phyloP scores from a whole-genome alignment of 2,329 filamentous ascomycete genomes.

The Scedosporium dehoogii region DNA sequence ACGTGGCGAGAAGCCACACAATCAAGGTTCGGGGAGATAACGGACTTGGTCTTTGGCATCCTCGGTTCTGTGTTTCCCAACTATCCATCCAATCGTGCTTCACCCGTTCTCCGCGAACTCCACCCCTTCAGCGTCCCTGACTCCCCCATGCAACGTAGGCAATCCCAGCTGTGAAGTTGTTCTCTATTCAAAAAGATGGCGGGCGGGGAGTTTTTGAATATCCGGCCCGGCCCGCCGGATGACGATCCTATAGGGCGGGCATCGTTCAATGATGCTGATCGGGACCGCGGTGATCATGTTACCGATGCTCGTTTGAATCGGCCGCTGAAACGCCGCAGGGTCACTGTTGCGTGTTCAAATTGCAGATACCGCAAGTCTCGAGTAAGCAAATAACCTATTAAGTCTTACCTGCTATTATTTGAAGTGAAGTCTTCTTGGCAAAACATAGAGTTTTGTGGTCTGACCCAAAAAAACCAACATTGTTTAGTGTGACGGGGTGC shows the following conservation, averaged over 20 bases:
- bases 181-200: not conserved
- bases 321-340: not conserved
- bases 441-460: not conserved
- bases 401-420: too few relatives aligned
- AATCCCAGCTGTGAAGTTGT: too few relatives aligned
- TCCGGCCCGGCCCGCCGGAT: not conserved
- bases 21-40: too few relatives aligned
- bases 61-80: too few relatives aligned
- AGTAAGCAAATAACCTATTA: not conserved
- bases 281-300: not conserved
- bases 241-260: not conserved
- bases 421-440: not conserved
- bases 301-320: not conserved
- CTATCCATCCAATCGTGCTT: too few relatives aligned
- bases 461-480: not conserved
- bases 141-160: too few relatives aligned
- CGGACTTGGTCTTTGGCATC: too few relatives aligned
- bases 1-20: too few relatives aligned
- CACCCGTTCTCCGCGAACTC: too few relatives aligned
- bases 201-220: not conserved
- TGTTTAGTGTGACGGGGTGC: not conserved
- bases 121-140: too few relatives aligned
- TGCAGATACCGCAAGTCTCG: constrained; percentile 1
- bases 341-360: not conserved
- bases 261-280: not conserved